Conservation (phyloP, 148 eudicot genomes). For the Nepenthes mirabilis region DNA sequence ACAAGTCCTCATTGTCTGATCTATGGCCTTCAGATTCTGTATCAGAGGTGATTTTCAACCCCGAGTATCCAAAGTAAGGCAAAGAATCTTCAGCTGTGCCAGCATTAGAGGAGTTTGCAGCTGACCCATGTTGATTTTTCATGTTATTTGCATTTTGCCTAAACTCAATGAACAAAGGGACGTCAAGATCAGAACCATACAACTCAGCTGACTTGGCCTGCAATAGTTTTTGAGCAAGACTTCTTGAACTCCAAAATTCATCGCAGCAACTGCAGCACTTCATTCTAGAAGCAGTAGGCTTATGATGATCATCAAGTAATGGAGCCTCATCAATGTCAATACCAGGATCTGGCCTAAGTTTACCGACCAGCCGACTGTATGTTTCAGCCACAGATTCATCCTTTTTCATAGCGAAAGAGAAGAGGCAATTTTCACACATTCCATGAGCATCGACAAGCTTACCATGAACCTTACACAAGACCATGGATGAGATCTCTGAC, state of each 20-base stretch:
- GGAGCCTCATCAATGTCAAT: constrained; percentile 17
- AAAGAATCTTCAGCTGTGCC: constrained; percentile 22
- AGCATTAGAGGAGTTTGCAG: constrained; percentile 7
- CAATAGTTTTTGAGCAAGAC: constrained; percentile 23
- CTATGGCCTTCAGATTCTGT: constrained; percentile 44
- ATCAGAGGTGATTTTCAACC: constrained; percentile 55
- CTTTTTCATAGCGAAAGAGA: constrained; percentile 61
- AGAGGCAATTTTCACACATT: constrained; percentile 80
- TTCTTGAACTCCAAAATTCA: constrained; percentile 38
- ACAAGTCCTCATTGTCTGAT: constrained; percentile 29
- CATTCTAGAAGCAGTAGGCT: constrained; percentile 9
- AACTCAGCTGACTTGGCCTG: constrained; percentile 20
- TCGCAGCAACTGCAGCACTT: constrained; percentile 66
- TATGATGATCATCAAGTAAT: constrained; percentile 19
- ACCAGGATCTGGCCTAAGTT: constrained; percentile 45
- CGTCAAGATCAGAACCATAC: constrained; percentile 23
- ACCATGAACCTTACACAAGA: constrained; percentile 54
- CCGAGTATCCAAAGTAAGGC: constrained; percentile 35
- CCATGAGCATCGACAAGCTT: constrained; percentile 74
- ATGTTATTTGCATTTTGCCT: constrained; percentile 16
- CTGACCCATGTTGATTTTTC: constrained; percentile 14
- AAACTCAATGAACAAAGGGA: constrained; percentile 17
- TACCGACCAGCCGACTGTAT: constrained; percentile 62
- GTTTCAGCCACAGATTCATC: constrained; percentile 71
- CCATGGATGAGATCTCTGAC: constrained; percentile 60